Conservation (phyloP, 2,329 filamentous ascomycete genomes). For the Fusarium sp. region DNA sequence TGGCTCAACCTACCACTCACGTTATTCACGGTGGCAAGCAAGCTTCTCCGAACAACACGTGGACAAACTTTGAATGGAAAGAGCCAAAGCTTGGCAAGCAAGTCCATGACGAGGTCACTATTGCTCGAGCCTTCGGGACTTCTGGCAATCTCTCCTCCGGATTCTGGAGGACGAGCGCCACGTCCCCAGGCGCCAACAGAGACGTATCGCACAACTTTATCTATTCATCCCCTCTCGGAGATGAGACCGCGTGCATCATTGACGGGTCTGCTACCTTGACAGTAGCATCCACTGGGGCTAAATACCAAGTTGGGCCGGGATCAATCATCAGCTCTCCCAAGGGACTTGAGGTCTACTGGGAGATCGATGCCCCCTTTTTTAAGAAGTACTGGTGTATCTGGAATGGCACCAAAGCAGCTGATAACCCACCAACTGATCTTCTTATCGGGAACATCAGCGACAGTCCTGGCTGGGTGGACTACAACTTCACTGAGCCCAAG, state of each 20-base stretch:
- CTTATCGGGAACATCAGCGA: conserved; percentile 16
- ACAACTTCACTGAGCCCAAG: conserved; percentile 30
- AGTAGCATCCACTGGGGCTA: neutral
- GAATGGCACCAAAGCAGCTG: neutral
- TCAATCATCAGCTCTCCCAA: conserved; percentile 17
- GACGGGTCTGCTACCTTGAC: conserved; percentile 8
- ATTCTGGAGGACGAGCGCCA: conserved; percentile 7
- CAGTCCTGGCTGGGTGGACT: conserved; percentile 22
- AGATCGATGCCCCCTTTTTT: conserved; percentile 9
- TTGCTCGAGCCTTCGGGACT: conserved; percentile 8
- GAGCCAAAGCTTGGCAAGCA: conserved; percentile 16
- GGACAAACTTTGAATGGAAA: conserved; percentile 7
- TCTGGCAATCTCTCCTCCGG: neutral
- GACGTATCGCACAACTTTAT: conserved; percentile 1
- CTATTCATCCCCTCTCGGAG: conserved; percentile 5
- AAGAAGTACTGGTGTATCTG: conserved; percentile 18
- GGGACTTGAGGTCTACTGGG: conserved; percentile 6
- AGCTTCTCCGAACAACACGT: neutral
- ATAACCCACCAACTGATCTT: neutral
- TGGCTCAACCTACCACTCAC: conserved; percentile 10
- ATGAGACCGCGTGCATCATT: conserved; percentile 11
- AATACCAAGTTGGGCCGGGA: conserved; percentile 2
- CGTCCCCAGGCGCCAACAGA: neutral
- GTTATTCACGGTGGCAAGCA: conserved; percentile 11
- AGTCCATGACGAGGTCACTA: conserved; percentile 1